These are phyloP conservation scores for Pleurotus salmoneostramineus DNA, from an alignment of 768 basidiomycete species.

Conservation along the genomic window DNA sequence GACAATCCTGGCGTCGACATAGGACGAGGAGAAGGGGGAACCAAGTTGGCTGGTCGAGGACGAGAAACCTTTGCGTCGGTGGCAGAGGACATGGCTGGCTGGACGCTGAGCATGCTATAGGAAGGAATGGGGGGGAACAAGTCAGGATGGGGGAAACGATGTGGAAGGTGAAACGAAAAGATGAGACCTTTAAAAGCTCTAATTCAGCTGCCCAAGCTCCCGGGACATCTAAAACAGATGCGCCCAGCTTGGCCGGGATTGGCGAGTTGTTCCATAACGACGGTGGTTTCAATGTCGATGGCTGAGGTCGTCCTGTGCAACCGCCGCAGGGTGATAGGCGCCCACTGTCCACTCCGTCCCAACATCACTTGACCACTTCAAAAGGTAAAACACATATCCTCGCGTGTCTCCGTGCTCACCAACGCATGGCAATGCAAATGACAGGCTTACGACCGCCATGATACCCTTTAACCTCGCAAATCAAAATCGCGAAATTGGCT, in stretches of 20 bases:
- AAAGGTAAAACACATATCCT: neutral
- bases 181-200: neutral
- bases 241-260: conserved; percentile 1
- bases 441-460: conserved; percentile 10
- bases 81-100: neutral
- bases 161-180: neutral
- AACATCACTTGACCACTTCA: too few relatives aligned
- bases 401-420: neutral
- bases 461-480: conserved; percentile 8
- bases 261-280: conserved; percentile 4
- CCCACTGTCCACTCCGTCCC: too few relatives aligned
- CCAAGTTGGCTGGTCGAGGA: neutral
- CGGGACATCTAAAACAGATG: conserved; percentile 6
- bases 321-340: neutral
- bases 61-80: neutral
- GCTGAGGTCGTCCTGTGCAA: conserved; percentile 7
- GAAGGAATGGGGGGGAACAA: neutral
- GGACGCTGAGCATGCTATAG: conserved; percentile 4
- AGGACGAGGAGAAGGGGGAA: conserved; percentile 7
- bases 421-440: conserved; percentile 1
- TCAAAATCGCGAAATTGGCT: conserved; percentile 20
- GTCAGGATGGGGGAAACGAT: neutral
- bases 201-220: neutral
- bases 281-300: neutral
- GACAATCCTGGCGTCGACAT: conserved; percentile 2